These are phyloP conservation scores for Plasmodium knowlesi DNA, from an alignment of 169 alveolate genomes.

Conservation along the genomic window DNA sequence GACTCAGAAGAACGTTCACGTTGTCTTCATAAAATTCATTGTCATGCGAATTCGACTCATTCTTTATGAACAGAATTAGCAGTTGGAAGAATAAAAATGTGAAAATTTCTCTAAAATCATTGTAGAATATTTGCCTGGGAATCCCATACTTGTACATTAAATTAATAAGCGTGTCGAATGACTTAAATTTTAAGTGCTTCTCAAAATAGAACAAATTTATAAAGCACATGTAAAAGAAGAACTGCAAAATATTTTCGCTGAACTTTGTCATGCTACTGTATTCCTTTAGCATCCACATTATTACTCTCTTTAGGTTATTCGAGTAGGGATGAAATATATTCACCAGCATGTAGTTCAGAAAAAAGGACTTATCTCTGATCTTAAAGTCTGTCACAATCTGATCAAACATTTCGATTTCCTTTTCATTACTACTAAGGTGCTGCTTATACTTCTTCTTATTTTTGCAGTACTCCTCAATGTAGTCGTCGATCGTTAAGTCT, in stretches of 20 bases:
- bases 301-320: conserved; percentile 37
- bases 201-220: conserved; percentile 65
- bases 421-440: not conserved
- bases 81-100: conserved; percentile 65
- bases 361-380: conserved; percentile 39
- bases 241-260: conserved; percentile 33
- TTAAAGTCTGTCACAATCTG: conserved; percentile 26
- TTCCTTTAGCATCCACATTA: conserved; percentile 60
- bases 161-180: conserved; percentile 46
- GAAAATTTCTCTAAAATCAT: conserved; percentile 60
- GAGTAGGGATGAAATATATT: conserved; percentile 52
- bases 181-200: conserved; percentile 55
- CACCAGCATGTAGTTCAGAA: conserved; percentile 35
- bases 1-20: not conserved
- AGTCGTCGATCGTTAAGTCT: conserved; percentile 23
- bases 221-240: conserved; percentile 45
- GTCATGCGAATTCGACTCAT: conserved; percentile 21
- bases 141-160: conserved; percentile 65
- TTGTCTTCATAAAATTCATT: conserved; percentile 24
- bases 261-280: conserved; percentile 23
- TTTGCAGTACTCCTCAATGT: conserved; percentile 50
- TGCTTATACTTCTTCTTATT: not conserved
- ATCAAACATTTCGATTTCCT: conserved; percentile 20
- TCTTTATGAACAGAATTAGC: conserved; percentile 56
- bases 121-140: conserved; percentile 39